Evolutionary conservation across 805 yeast species (phyloP), one percentile per base, ranked within the genome.

Genomic region (Wickerhamiella australiensis): DNA sequence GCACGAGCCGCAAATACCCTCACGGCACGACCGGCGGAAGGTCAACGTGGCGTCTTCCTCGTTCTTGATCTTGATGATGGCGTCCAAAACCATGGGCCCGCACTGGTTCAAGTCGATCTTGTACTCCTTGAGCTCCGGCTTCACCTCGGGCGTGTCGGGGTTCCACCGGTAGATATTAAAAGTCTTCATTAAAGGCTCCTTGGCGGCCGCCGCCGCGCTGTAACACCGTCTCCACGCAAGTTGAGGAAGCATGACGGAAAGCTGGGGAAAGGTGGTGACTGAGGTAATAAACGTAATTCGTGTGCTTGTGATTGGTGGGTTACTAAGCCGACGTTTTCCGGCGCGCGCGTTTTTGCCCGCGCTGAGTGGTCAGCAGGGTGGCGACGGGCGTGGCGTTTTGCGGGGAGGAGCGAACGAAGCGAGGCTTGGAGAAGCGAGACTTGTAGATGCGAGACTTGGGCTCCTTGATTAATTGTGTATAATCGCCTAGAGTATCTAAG

Each of bases 1-100:
- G 74, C 98, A 92, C 5, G 97, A 90, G 50, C 98, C 98, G 74
- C 98, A 92, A 58, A 92, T 92, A 62, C 98, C 98, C 73, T 92
- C 98, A 74, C 98, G 86, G 73, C 98, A 92, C 41, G 96, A 87
- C 71, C 98, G 82, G 74, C 98, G 82, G 71, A 92, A 85, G 4
- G 98, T 92, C 65, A 92, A 77, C 27, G 96, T 85, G 43, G 96
- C 69, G 67, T 92, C 98, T 69, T 86, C 94, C 71, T 92, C 98
- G 68, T 90, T 87, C 70, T 92, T 92, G 69, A 92, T 87, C 71
- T 88, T 88, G 57, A 92, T 68, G 53, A 92, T 69, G 23, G 97
- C 98, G 68, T 92, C 98, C 63, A 92, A 74, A 47, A 92, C 83
- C 98, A 92, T 92, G 51, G 98, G 98, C 56, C 98, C 98, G 71